Base-by-base conservation (phyloP, 345 rosid species). In the Eucalyptus curtisii region DNA sequence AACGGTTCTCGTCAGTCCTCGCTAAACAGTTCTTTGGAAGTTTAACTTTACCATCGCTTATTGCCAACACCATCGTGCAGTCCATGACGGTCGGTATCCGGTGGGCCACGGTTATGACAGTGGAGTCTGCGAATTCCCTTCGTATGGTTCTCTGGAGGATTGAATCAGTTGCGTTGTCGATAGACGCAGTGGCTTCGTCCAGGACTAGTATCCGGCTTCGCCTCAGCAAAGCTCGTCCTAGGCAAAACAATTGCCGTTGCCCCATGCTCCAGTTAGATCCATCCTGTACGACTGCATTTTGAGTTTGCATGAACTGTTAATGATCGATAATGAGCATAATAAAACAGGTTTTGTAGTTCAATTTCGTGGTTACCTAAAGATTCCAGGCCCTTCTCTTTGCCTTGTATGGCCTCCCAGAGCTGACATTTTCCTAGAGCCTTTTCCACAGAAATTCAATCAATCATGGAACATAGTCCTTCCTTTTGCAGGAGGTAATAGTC, bases 191-290 rank as follows among this genome's bases (percentile, higher is more conserved):
- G 76, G 95, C 97, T 90, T 95, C 96, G 17, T 95, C 97, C 1
- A 95, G 95, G 49, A 95, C 95, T 47, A 95, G 88, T 87, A 95
- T 89, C 22, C 91, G 85, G 87, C 93, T 91, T 87, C 90, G 93
- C 92, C 93, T 93, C 84, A 95, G 53, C 55, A 95, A 89, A 1
- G 94, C 95, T 13, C 96, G 94, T 19, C 96, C 97, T 79, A 95
- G 87, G 81, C 96, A 94, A 81, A 95, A 95, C 19, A 95, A 22
- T 76, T 95, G 96, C 44, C 95, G 87, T 53, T 95, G 96, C 50
- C 96, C 96, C 90, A 90, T 89, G 89, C 97, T 95, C 97, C 96
- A 95, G 86, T 95, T 95, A 19, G 95, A 92, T 86, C 97, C 96
- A 57, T 95, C 96, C 86, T 94, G 93, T 52, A 90, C 88, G 85